Percentiles rank a stretch among this genome's conserved stretches.
phyloP scores from a whole-genome alignment of 352 stramenopile genomes.

The Phytopythium sindhum region DNA sequence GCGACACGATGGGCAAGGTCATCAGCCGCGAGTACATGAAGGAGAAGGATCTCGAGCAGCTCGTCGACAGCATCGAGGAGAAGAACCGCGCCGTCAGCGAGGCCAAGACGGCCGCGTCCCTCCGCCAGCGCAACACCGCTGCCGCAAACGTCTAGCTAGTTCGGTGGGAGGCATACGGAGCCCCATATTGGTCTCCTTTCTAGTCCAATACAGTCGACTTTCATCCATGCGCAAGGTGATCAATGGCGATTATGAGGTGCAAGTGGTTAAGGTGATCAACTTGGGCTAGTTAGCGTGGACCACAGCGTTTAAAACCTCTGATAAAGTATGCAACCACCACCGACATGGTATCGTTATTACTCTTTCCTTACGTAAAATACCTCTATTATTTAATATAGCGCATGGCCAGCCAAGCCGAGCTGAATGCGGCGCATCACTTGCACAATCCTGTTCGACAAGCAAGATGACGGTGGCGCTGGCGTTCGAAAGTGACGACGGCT shows the following conservation, averaged over 20 bases:
- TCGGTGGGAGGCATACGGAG: not conserved
- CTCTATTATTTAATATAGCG: not conserved
- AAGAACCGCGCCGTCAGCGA: slow-evolving; percentile 9
- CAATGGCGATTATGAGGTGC: no score
- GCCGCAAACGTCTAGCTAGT: slow-evolving; percentile 4
- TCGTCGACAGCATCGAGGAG: slow-evolving; percentile 35
- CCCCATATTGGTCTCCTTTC: not conserved
- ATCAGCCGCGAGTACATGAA: slow-evolving; percentile 70
- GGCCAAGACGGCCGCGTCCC: slow-evolving; percentile 19
- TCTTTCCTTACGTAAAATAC: not conserved
- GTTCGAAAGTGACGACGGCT: slow-evolving; percentile 83
- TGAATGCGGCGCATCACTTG: not conserved
- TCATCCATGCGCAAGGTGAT: no score
- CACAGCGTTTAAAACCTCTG: not conserved
- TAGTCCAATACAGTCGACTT: not conserved
- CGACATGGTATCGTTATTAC: not conserved
- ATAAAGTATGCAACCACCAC: not conserved
- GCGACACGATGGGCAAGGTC: slow-evolving; percentile 76
- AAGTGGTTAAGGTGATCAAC: no score
- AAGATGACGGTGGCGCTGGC: slow-evolving; percentile 68
- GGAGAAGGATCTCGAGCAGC: slow-evolving; percentile 42
- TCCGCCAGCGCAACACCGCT: slow-evolving; percentile 41
- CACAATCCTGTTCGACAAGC: not conserved
- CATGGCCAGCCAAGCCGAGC: not conserved
- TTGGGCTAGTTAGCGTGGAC: not conserved